Conservation (phyloP, 495 filamentous ascomycete species). For the Annulohypoxylon stygium region DNA sequence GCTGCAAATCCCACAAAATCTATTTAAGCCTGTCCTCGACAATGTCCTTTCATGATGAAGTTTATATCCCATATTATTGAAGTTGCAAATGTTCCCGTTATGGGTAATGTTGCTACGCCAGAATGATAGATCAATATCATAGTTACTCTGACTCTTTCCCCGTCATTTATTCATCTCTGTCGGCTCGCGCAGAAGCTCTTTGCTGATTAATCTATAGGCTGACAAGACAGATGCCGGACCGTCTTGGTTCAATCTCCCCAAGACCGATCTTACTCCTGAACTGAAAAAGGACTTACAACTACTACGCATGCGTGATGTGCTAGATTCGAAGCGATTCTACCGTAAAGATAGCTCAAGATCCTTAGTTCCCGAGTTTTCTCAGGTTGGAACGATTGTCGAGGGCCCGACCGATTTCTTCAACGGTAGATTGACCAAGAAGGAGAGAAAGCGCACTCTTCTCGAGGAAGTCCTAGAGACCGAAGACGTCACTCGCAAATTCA, state of each 20-base stretch:
- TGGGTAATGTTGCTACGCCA: constrained; percentile 76
- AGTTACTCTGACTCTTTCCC: constrained; percentile 94
- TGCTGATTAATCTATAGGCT: constrained; percentile 51
- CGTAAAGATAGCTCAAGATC: constrained; percentile 78
- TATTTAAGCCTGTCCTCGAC: background rate
- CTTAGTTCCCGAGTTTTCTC: constrained; percentile 80
- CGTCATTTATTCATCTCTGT: constrained; percentile 21
- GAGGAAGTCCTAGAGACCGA: constrained; percentile 84
- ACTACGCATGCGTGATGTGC: constrained; percentile 85
- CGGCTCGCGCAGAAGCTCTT: constrained; percentile 31
- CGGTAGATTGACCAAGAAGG: constrained; percentile 82
- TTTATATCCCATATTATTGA: constrained; percentile 60
- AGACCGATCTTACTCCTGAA: constrained; percentile 83
- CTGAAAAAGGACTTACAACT: constrained; percentile 89
- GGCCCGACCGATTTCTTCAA: constrained; percentile 90
- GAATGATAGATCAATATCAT: constrained; percentile 82
- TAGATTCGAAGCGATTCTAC: constrained; percentile 92
- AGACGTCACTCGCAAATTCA: constrained; percentile 48
- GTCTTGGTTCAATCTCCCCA: constrained; percentile 87
- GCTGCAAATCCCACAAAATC: constrained; percentile 18
- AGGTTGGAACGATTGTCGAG: constrained; percentile 89
- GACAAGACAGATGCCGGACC: constrained; percentile 62
- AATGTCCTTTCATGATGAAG: constrained; percentile 57
- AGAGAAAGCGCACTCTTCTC: constrained; percentile 90
- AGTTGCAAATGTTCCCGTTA: constrained; percentile 71